Evolutionary conservation across 2,329 filamentous ascomycete species (phyloP), one percentile per base, ranked within the genome.

Genomic region (Colletotrichum limetticola): DNA sequence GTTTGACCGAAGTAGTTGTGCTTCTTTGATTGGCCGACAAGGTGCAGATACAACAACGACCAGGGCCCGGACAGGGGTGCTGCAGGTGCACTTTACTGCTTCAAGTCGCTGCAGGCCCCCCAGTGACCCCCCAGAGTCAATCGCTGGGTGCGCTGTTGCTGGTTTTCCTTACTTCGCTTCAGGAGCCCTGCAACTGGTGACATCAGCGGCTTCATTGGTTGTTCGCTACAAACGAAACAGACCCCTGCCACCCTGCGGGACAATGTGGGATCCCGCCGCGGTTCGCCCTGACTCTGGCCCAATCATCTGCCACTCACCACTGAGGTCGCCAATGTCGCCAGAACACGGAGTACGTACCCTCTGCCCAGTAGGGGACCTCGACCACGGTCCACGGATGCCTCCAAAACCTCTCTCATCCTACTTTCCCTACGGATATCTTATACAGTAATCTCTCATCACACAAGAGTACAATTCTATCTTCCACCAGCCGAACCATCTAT

Each of bases 151-250:
- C 37, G 37, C 56, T 14, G 22, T 61, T 37, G 55, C 32, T 70
- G 30, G 42, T 49, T 52, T 69, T 52, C 24, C 19, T 37, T 32
- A 16, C 55, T 24, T 52, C 59, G 59, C 63, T 63, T 52, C 55
- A 64, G 55, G 57, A 37, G 49, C 53, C 60, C 49, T 65, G 69
- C 56, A 58, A 35, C 24, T 72, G 62, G 80, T 81, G 80, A 82
- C 80, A 82, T 82, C 80, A 81, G 80, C 77, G 80, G 80, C 80
- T 80, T 77, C 66, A 78, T 79, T 80, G 78, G 80, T 73, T 42
- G 24, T 22, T 67, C 57, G 32, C 66, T 52, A 52, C 58, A 70
- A 74, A 72, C 74, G 74, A 75, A 75, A 75, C 74, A 16, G 30
- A 32, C 74, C 74, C 74, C 63, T 75, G 74, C 42, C 53, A n/a